phyloP scores from a whole-genome alignment of 176 grass and related monocot species.

The Rhynchospora breviuscula region DNA sequence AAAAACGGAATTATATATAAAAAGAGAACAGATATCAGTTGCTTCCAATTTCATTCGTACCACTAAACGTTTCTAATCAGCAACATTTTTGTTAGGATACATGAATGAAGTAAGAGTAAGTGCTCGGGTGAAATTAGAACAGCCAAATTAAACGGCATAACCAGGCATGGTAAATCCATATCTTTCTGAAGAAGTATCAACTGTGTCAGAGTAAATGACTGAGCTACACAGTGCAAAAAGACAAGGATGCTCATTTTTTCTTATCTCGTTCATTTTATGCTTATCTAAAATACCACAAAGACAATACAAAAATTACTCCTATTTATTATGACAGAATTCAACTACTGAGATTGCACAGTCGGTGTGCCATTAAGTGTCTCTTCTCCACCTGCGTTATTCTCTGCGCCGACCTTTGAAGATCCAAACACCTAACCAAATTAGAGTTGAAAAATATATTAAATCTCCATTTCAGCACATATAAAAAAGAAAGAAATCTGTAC shows the following conservation, averaged over 20 bases:
- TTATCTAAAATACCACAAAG: not conserved
- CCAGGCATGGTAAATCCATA: not conserved
- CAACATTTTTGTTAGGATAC: not conserved
- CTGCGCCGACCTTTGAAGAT: not conserved
- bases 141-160: not conserved
- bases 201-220: not conserved
- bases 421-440: constrained; percentile 1
- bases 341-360: not conserved
- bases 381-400: not conserved
- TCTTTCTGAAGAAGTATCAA: not conserved
- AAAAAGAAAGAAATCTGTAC: not conserved
- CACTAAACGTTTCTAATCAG: not conserved
- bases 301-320: not conserved
- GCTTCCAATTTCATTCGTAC: not conserved
- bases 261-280: not conserved
- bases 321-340: not conserved
- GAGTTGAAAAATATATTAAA: not conserved
- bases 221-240: not conserved
- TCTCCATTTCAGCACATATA: not conserved
- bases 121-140: not conserved
- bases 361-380: not conserved
- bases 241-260: not conserved
- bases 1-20: not conserved
- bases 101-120: not conserved
- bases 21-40: not conserved